These are phyloP conservation scores for Cantharellus cinnabarinus DNA, from an alignment of 768 basidiomycete species.

Conservation along the genomic window DNA sequence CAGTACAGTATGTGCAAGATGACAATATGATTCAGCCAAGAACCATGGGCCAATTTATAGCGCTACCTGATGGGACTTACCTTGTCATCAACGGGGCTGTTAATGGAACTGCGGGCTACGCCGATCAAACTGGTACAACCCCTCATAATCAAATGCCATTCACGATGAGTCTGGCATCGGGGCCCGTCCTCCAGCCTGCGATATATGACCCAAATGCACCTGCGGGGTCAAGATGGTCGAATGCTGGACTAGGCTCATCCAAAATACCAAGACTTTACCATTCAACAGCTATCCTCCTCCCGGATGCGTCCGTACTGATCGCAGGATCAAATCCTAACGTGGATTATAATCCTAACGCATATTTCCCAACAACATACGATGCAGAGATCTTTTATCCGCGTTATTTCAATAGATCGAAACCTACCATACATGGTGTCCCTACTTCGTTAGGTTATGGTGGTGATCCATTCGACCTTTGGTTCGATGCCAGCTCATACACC, in stretches of 20 bases:
- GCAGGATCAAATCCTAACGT: slow-evolving; percentile 73
- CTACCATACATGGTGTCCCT: slow-evolving; percentile 49
- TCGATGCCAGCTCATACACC: slow-evolving; percentile 44
- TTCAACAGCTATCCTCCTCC: slow-evolving; percentile 63
- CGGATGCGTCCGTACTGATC: slow-evolving; percentile 50
- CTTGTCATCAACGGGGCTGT: slow-evolving; percentile 55
- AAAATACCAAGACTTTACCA: slow-evolving; percentile 60
- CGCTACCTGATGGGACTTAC: slow-evolving; percentile 57
- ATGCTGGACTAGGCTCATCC: slow-evolving; percentile 37
- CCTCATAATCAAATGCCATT: background rate
- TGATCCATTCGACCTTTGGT: slow-evolving; percentile 46
- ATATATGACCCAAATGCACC: slow-evolving; percentile 43
- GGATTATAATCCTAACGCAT: slow-evolving; percentile 34
- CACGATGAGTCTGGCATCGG: slow-evolving; percentile 49
- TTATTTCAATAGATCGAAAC: slow-evolving; percentile 59
- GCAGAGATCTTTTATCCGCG: slow-evolving; percentile 83
- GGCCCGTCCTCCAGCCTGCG: slow-evolving; percentile 45
- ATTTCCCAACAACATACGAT: slow-evolving; percentile 58
- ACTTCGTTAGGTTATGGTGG: slow-evolving; percentile 72
- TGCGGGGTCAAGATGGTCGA: slow-evolving; percentile 36
- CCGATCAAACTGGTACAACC: slow-evolving; percentile 26
- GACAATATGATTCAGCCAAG: slow-evolving; percentile 58
- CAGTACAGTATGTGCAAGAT: slow-evolving; percentile 1
- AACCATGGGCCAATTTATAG: slow-evolving; percentile 60
- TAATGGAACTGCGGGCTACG: slow-evolving; percentile 9